Conservation (phyloP, 2,329 filamentous ascomycete species). For the Venturia oleaginea region DNA sequence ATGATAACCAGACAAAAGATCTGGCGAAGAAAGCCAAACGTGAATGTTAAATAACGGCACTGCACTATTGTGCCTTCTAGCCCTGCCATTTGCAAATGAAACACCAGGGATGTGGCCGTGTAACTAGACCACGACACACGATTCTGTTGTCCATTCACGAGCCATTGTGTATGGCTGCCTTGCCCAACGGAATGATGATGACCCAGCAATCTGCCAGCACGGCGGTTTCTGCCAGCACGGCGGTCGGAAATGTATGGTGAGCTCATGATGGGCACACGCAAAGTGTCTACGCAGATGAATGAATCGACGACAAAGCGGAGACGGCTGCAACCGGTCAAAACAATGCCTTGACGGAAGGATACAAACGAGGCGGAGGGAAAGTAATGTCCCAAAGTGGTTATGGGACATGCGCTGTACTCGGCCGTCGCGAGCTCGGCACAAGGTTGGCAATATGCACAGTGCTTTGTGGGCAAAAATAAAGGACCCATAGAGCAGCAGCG, state of each 20-base stretch:
- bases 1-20: background rate
- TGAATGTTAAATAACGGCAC: background rate
- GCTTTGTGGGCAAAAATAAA: background rate
- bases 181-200: conserved; percentile 3
- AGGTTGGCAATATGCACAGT: background rate
- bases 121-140: background rate
- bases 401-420: background rate
- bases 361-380: background rate
- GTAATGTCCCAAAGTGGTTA: conserved; percentile 1
- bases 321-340: background rate
- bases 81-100: conserved; percentile 6
- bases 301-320: background rate
- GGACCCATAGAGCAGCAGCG: background rate
- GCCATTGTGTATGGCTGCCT: conserved; percentile 9
- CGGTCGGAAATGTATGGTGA: conserved; percentile 5
- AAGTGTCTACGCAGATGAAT: background rate
- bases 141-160: background rate
- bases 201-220: conserved; percentile 7
- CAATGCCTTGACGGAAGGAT: background rate
- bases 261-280: conserved; percentile 6
- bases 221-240: conserved; percentile 10
- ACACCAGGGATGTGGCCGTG: background rate
- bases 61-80: background rate
- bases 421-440: background rate
- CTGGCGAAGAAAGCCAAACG: background rate